Base-by-base conservation (phyloP, 2,329 filamentous ascomycete genomes). In the Pseudocercospora pini-densiflorae region DNA sequence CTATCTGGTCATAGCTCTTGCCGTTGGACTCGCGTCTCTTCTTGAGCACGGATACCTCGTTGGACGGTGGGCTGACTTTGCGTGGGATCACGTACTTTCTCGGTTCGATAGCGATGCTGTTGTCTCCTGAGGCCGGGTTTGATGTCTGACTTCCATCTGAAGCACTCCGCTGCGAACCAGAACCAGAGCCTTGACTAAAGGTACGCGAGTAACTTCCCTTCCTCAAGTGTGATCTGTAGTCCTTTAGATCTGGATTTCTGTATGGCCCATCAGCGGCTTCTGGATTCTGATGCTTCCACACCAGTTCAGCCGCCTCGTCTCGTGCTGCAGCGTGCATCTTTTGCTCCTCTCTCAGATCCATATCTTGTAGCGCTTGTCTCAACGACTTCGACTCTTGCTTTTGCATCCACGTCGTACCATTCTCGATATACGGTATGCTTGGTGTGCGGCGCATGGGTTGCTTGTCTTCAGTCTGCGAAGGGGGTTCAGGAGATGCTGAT, bases 371-470 rank as follows among this genome's bases (percentile, higher is more conserved):
- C 10, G 91, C 91, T 67, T 88, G 85, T 19, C 90, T 86, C 66
- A 94, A 79, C 21, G 90, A 90, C 40, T 85, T 85, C 3, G 88
- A 89, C 78, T 94, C 91, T 75, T 93, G 90, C 77, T 91, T 92
- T 77, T 94, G 91, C 87, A 92, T 91, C 89, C 90, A 92, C 72
- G 91, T 83, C 75, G 89, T 87, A 19, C 90, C 90, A 64, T 88
- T 86, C 77, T 93, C 91, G 63, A 92, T 89, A 77, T 93, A 93
- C 7, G 86, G 88, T 51, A 88, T 83, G 66, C 85, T 91, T 6
- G 88, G 87, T 16, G 90, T 88, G 43, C 64, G 67, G 14, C 61
- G 60, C 10, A 59, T 40, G n/a, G 59, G 31, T 9, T 57, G 53
- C 53, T 54, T 43, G 5, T 84, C 59, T 88, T 84, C 2, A 83